phyloP scores from a whole-genome alignment of 2,329 filamentous ascomycete species.

The Paraphoma chrysanthemicola region DNA sequence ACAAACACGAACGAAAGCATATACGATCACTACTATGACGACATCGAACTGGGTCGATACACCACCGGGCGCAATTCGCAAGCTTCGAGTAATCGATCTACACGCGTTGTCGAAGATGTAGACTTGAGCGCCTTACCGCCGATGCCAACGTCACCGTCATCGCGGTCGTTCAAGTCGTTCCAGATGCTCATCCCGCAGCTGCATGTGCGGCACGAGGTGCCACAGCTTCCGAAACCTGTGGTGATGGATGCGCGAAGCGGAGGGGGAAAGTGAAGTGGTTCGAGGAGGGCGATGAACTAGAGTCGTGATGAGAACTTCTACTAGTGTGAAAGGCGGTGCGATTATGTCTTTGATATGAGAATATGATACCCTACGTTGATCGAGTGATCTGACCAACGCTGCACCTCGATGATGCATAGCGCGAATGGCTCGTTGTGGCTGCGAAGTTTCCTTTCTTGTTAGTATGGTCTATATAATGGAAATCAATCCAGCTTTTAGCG shows the following conservation, averaged over 20 bases:
- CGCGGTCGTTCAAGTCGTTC: not conserved
- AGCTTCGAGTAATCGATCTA: conserved; percentile 12
- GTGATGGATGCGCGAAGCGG: not conserved
- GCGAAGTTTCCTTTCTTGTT: too few species aligned
- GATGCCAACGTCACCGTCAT: conserved; percentile 11
- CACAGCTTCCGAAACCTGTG: not conserved
- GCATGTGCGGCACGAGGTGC: not conserved
- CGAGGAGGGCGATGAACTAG: not conserved
- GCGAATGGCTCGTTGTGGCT: too few species aligned
- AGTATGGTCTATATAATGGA: too few species aligned
- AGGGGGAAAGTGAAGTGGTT: not conserved
- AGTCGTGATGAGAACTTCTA: too few species aligned
- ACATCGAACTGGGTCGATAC: conserved; percentile 32
- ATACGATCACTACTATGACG: conserved; percentile 25
- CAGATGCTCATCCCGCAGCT: not conserved
- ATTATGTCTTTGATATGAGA: too few species aligned
- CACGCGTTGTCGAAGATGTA: conserved; percentile 4
- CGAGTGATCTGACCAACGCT: too few species aligned
- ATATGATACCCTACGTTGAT: too few species aligned
- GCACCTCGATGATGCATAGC: too few species aligned
- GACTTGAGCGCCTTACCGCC: conserved; percentile 25
- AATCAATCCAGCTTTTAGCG: too few species aligned
- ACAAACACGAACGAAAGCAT: conserved; percentile 21
- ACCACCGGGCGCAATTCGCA: conserved; percentile 17
- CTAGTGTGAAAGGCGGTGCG: too few species aligned